Evolutionary conservation across 2,329 filamentous ascomycete species (phyloP), one percentile per base, ranked within the genome.

Genomic region (Penicillium freii): DNA sequence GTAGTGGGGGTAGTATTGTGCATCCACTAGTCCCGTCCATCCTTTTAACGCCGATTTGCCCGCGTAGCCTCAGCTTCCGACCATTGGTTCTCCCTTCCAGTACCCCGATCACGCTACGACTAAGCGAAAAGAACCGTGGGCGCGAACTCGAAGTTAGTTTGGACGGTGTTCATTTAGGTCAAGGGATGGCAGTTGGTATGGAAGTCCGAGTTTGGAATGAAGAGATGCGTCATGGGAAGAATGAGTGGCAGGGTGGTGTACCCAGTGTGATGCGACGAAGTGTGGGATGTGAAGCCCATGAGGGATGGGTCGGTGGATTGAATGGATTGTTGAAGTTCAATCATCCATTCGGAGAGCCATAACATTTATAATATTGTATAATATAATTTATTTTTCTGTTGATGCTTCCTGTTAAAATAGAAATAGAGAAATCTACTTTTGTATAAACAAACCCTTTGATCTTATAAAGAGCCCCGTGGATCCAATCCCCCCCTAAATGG

Each of bases 241-340:
- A 80, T 29, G 78, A 81, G 45, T 84, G 83, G 89, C 80, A 83
- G 33, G 91, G 92, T 27, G 93, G 93, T 11, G 92, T 97, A 15
- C 94, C 94, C 3, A 96, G 92, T 71, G 90, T 97, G 33, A 94
- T 97, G 69, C 81, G 92, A 45, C 83, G 82, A 46, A 62, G 77
- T 65, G 67, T 80, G 66, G 78, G 82, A 5, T 75, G 71, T 39
- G 80, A 75, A 66, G 80, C 81, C 25, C 91, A 97, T 68, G 93
- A 97, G 73, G 91, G 93, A 19, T 99, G 94, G 94, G 93, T 99
- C 2, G 93, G 93, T 1, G 93, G 94, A 0, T 76, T 99, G 70
- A 99, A 96, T 71, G 91, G 91, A 10, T 73, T 97, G 69, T 77
- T 99, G 66, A 99, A 99, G 78, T 99, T 97, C 73, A 99, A 99